Evolutionary conservation across 78 protist species (phyloP), one percentile per base, ranked within the genome.

Genomic region (Dictyostelium brefeldianum): DNA sequence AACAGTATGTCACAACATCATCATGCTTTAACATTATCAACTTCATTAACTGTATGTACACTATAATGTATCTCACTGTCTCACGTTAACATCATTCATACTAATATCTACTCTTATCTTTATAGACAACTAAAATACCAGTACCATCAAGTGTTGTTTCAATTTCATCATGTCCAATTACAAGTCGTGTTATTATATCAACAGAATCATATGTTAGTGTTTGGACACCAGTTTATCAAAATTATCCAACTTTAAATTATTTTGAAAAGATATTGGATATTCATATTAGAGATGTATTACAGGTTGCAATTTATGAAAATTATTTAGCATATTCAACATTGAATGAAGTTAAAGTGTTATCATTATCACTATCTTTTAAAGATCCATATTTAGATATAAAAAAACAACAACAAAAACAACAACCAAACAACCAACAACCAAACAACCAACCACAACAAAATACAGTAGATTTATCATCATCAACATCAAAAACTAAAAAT

Each of bases 181-280:
- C 84, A 46, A 69, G 93, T 65, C 57, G 93, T 25, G 84, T 87
- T 20, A 50, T 87, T 22, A 82, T 87, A 14, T 80, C 93, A 18
- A 87, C 93, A 1, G 79, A 87, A n/a, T 56, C 69, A 48, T 47
- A 7, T 22, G 84, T 87, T 41, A 77, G 84, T 50, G 46, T 87
- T 46, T 87, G 93, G 93, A 41, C 59, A 11, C 69, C 82, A 20
- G 82, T 84, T 46, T 75, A 54, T 62, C 59, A 47, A 6, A 46
- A 18, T 41, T 62, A 36, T 12, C 67, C 73, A 8, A 14, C 50
- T 25, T 9, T 80, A 18, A 80, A 43, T 22, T 77, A 64, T 18
- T 87, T 87, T 62, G 93, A 87, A 47, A 57, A 80, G 53, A 87
- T 87, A 12, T 62, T 87, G 5, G 93, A 87, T 64, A 87, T 87